Evolutionary conservation across 257 asterid genomes (phyloP), one percentile per base, ranked within the genome.

Genomic region (Petrea volubilis): DNA sequence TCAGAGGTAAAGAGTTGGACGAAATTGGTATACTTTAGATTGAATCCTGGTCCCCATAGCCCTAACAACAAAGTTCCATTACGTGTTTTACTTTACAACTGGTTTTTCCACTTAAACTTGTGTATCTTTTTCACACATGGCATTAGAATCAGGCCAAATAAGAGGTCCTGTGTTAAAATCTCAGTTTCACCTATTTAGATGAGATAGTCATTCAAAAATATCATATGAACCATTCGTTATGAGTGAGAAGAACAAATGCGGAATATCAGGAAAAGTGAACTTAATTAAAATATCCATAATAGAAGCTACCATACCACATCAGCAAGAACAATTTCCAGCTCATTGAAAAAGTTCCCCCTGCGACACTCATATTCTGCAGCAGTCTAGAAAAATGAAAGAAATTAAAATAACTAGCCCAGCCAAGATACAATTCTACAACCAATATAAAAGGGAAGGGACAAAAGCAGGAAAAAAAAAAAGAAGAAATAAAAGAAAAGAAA

Each of bases 281-380:
- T 6, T 50, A 13, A 49, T 38, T 9, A 13, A 67, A n/a, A n/a
- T n/a, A 29, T 21, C 0, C 47, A 61, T 7, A 69, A 34, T 49
- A 34, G 71, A 60, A 60, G 74, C 49, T 36, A 46, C n/a, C 82
- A 23, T 88, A 90, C 96, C 91, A 90, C 96, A 69, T 90, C 96
- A 38, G 93, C 93, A 60, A 72, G 60, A 31, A 90, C 95, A 67
- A 90, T 77, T 78, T 90, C 96, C 62, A 88, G 67, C 88, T 90
- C 96, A 1, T 90, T 90, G 86, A 88, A 90, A 50, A 90, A 90
- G 80, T 86, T 88, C 61, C 88, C 96, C 82, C 82, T 79, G 72
- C 95, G 89, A 2, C 89, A 81, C 68, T 83, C 85, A 57, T 90
- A 90, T 72, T 90, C 96, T 49, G 95, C 96, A 57, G 96, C 95